phyloP scores from a whole-genome alignment of 306 rosid genomes.

The Medicago arabica region DNA sequence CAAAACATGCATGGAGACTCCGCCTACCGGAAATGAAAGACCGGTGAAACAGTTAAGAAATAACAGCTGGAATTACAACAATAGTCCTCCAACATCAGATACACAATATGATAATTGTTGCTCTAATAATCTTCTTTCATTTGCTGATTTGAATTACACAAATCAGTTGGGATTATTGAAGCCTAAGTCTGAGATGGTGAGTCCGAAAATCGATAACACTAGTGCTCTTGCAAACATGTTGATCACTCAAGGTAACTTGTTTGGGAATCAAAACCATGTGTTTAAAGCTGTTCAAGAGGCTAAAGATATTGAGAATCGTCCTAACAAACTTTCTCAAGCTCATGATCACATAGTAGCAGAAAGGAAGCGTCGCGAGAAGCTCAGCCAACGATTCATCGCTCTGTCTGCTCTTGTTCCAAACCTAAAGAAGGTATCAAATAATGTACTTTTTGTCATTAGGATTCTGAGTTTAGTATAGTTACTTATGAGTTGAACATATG shows the following conservation, averaged over 20 bases:
- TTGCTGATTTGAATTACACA: conserved; percentile 50
- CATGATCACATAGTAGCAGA: conserved; percentile 90
- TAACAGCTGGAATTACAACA: conserved; percentile 58
- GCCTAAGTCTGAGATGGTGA: conserved; percentile 68
- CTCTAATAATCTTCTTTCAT: conserved; percentile 60
- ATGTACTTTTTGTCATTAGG: background rate
- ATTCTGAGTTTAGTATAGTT: background rate
- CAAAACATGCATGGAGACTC: conserved; percentile 49
- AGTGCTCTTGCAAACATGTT: conserved; percentile 51
- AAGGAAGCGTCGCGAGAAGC: conserved; percentile 89
- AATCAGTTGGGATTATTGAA: conserved; percentile 60
- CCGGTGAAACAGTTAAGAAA: conserved; percentile 58
- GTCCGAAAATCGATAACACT: conserved; percentile 44
- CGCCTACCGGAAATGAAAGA: conserved; percentile 49
- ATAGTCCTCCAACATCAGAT: conserved; percentile 43
- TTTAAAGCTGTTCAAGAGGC: conserved; percentile 52
- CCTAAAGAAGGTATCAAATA: conserved; percentile 77
- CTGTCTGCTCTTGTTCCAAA: conserved; percentile 93
- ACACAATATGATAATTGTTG: conserved; percentile 49
- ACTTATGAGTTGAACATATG: background rate
- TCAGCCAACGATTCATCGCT: conserved; percentile 85
- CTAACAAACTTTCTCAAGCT: conserved; percentile 62
- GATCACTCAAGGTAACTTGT: conserved; percentile 56
- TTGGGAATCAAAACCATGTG: conserved; percentile 49
- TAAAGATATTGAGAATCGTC: conserved; percentile 48